Evolutionary conservation across 805 yeast species (phyloP), one percentile per base, ranked within the genome.

Genomic region (Cyberlindnera maritima): DNA sequence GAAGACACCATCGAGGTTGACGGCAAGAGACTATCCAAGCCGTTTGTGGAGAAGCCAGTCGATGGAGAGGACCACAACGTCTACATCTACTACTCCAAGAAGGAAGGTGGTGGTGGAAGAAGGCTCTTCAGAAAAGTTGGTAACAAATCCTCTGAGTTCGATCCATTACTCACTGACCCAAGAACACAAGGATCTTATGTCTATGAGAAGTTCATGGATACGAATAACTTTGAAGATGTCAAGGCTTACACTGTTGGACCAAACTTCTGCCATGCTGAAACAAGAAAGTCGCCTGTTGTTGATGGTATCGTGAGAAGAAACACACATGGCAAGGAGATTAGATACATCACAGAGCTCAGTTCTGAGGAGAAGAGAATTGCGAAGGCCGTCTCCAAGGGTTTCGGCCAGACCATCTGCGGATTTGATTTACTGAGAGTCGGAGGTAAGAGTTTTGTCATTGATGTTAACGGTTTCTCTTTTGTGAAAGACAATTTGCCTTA

Each of bases 1-100:
- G 94, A 86, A 44, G 95, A 92, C 50, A 83, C 96, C 2, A 71
- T 85, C 38, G 77, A 76, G 49, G 94, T 87, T 19, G 79, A 86
- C 55, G 97, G 95, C 9, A 66, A 78, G 57, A 70, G 71, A 9
- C 70, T 94, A 70, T 74, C 72, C 35, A 94, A 94, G 63, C 99
- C 99, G 7, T 94, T 83, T 73, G 99, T 94, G 29, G 99, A 94
- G 65, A 94, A 94, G 58, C 99, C 99, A 1, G 98, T 91, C 3
- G 97, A 94, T 66, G 99, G 99, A 45, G 99, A 94, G 68, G 97
- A 94, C 67, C 99, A 94, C 67, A 94, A 94, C 62, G 92, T 94
- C 39, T 88, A 85, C 65, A 91, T 94, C 34, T 94, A 94, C 68
- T 94, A 92, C 64, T 85, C 91, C 31, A 77, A 79, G 47, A 78